Percentiles rank a stretch among this genome's conserved stretches.
Evolutionary conservation across 306 rosid species (phyloP).

Genomic region (Prosopis cineraria): DNA sequence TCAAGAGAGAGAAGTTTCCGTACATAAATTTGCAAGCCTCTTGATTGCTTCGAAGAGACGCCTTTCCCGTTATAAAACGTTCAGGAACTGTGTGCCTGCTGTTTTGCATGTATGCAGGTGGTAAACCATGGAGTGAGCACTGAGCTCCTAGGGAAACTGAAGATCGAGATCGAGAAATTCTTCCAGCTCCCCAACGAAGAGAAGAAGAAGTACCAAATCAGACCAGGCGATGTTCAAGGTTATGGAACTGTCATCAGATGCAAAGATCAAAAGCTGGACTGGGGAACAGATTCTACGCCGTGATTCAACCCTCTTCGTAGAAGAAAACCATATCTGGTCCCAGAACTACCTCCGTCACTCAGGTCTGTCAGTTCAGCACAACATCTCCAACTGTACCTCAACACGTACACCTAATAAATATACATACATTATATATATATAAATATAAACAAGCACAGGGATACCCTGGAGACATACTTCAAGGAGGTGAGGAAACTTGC

Average conservation of each 20-base stretch:
- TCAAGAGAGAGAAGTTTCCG: too few species aligned
- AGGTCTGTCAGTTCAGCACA: constrained; percentile 37
- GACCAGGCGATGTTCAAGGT: constrained; percentile 70
- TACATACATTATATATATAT: too few species aligned
- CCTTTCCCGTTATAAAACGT: neutral
- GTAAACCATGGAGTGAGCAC: constrained; percentile 74
- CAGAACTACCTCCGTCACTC: constrained; percentile 54
- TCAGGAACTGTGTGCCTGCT: neutral
- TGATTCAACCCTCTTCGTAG: constrained; percentile 54
- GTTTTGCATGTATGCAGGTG: constrained; percentile 45
- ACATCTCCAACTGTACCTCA: too few species aligned
- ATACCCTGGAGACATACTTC: constrained; percentile 54
- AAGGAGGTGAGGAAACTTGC: constrained; percentile 48
- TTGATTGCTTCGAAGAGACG: neutral
- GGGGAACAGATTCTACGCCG: constrained; percentile 76
- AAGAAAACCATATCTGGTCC: constrained; percentile 67
- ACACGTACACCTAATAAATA: too few species aligned
- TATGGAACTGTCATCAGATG: constrained; percentile 55
- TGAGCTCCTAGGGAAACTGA: constrained; percentile 49
- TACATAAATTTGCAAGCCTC: neutral
- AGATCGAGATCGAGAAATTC: constrained; percentile 57
- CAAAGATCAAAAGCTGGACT: constrained; percentile 71
- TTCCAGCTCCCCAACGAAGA: constrained; percentile 68
- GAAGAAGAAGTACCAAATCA: constrained; percentile 56
- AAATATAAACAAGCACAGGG: too few species aligned